These are phyloP conservation scores for Globisporangium spinosum DNA, from an alignment of 352 stramenopile genomes.

Conservation along the genomic window DNA sequence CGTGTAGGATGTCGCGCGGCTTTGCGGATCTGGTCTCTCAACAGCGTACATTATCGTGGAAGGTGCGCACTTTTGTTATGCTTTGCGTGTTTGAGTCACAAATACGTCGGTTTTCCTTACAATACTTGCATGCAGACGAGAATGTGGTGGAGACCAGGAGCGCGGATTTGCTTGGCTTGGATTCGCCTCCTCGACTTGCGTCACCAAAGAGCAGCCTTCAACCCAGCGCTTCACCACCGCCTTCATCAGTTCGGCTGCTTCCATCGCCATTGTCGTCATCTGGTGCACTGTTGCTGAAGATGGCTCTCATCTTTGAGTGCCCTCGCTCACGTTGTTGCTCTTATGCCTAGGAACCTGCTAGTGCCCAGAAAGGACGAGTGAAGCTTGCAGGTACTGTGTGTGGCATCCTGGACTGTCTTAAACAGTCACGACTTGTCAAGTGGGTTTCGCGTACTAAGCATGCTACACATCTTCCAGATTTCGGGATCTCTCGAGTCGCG, in stretches of 20 bases:
- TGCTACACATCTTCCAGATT: slow-evolving; percentile 32
- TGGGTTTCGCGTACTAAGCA: background rate
- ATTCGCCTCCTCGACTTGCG: slow-evolving; percentile 5
- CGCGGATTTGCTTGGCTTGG: slow-evolving; percentile 32
- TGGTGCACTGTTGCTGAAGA: background rate
- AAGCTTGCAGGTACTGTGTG: slow-evolving; percentile 55
- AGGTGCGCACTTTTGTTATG: slow-evolving; percentile 2
- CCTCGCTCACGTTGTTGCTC: background rate
- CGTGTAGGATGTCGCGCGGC: slow-evolving; percentile 20
- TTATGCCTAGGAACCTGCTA: slow-evolving; percentile 54
- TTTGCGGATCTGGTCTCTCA: slow-evolving; percentile 17
- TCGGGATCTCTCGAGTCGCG: slow-evolving; percentile 68
- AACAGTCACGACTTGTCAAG: background rate
- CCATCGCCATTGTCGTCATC: background rate
- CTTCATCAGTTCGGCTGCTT: background rate
- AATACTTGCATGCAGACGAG: background rate
- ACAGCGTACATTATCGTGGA: slow-evolving; percentile 18
- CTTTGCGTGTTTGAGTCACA: background rate
- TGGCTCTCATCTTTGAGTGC: background rate
- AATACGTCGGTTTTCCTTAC: background rate
- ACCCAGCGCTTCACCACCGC: background rate
- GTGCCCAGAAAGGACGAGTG: slow-evolving; percentile 66
- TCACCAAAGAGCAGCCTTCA: background rate
- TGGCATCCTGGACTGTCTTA: background rate
- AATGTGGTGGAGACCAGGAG: slow-evolving; percentile 10